Percentiles rank a stretch among this genome's conserved stretches.
phyloP scores from a whole-genome alignment of 225 moss, liverwort and hornwort genomes.

The Thuidium tamariscinum region DNA sequence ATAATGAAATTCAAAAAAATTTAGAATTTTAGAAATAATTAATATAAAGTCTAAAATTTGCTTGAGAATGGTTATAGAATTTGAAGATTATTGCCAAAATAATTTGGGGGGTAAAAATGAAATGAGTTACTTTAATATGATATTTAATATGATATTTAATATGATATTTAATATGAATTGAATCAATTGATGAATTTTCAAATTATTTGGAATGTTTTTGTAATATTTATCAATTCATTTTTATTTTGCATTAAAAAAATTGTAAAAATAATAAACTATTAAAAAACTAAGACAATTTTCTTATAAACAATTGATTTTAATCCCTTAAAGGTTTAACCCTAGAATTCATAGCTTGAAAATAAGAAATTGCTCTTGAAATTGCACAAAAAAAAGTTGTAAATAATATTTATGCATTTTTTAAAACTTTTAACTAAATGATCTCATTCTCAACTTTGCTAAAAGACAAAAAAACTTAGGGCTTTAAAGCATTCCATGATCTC shows the following conservation, averaged over 20 bases:
- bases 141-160: not conserved
- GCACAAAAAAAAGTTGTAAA: not conserved
- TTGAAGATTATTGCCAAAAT: not conserved
- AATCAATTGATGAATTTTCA: not conserved
- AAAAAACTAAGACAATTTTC: no score
- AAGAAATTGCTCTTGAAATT: not conserved
- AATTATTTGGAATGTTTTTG: no score
- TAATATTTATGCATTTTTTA: not conserved
- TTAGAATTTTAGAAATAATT: not conserved
- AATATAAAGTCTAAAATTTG: not conserved
- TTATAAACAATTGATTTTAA: no score
- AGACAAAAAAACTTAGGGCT: no score
- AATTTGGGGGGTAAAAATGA: not conserved
- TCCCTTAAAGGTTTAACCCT: not conserved
- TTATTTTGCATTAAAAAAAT: not conserved
- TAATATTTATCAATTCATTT: no score
- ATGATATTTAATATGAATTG: not conserved
- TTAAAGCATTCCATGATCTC: not conserved
- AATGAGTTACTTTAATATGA: not conserved
- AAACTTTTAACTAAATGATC: not conserved
- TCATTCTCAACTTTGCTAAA: no score
- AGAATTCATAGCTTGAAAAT: rapidly evolving
- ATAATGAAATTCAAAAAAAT: not conserved
- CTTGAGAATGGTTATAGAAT: not conserved
- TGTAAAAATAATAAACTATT: not conserved